Evolutionary conservation across 1,139 yeast species (phyloP).

Genomic region (Scheffersomyces illinoinensis): DNA sequence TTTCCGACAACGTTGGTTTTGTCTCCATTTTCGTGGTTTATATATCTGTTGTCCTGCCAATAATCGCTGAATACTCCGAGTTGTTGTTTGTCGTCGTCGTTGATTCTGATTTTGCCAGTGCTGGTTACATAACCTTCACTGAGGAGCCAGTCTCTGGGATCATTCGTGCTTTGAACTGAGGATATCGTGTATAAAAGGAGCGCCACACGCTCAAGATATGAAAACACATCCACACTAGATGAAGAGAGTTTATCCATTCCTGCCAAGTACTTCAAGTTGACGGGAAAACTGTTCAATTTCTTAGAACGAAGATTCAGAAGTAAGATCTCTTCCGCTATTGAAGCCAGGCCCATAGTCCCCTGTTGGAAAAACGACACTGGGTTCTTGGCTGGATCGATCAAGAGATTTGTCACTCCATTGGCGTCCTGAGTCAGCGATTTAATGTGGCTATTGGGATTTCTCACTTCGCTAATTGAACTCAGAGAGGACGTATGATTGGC

Average conservation of each 20-base stretch:
- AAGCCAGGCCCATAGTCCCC: slow-evolving; percentile 4
- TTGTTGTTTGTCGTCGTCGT: slow-evolving; percentile 20
- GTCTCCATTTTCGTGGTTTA: slow-evolving; percentile 24
- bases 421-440: slow-evolving; percentile 1
- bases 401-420: slow-evolving; percentile 3
- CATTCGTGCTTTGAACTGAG: slow-evolving; percentile 16
- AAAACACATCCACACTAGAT: slow-evolving; percentile 32
- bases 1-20: slow-evolving; percentile 12
- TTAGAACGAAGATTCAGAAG: slow-evolving; percentile 24
- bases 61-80: slow-evolving; percentile 38
- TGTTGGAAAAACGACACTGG: slow-evolving; percentile 4
- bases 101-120: slow-evolving; percentile 32
- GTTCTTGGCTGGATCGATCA: slow-evolving; percentile 6
- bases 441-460: not conserved
- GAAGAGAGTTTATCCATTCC: slow-evolving; percentile 35
- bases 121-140: slow-evolving; percentile 23
- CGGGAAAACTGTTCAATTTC: slow-evolving; percentile 33
- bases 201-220: slow-evolving; percentile 33
- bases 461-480: not conserved
- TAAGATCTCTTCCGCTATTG: slow-evolving; percentile 31
- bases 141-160: slow-evolving; percentile 18
- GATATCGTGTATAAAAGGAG: slow-evolving; percentile 27
- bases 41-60: slow-evolving; percentile 38
- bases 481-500: slow-evolving; percentile 18
- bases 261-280: slow-evolving; percentile 38